A percentile compares a stretch with the other conserved stretches of the same genome.
Evolutionary conservation across 2,329 filamentous ascomycete species (phyloP).

Genomic region (Xylaria sp.): DNA sequence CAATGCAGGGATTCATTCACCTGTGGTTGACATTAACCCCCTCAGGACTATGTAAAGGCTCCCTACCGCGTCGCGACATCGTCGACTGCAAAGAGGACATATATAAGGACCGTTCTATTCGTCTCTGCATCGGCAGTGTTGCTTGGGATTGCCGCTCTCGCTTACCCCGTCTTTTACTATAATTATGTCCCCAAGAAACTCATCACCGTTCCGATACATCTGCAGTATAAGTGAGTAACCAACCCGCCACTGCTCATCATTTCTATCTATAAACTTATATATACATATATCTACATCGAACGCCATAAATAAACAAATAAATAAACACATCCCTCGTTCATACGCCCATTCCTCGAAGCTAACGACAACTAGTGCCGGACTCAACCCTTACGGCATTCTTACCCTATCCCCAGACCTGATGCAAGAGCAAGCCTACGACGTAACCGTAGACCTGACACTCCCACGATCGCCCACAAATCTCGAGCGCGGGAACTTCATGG

Average conservation of each 20-base stretch:
- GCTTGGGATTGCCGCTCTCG: slow-evolving; percentile 59
- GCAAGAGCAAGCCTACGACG: slow-evolving; percentile 83
- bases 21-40: slow-evolving; percentile 3
- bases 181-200: slow-evolving; percentile 67
- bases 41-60: slow-evolving; percentile 45
- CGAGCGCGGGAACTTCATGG: slow-evolving; percentile 91
- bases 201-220: slow-evolving; percentile 61
- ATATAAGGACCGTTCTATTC: slow-evolving; percentile 60
- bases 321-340: neutral
- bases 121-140: slow-evolving; percentile 56
- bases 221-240: slow-evolving; percentile 66
- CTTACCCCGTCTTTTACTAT: slow-evolving; percentile 65
- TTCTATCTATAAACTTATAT: neutral
- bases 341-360: neutral
- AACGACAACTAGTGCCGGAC: slow-evolving; percentile 53
- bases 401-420: slow-evolving; percentile 66
- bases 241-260: neutral
- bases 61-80: slow-evolving; percentile 58
- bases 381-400: slow-evolving; percentile 64
- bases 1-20: neutral
- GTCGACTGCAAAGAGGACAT: slow-evolving; percentile 60
- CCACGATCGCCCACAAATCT: slow-evolving; percentile 82
- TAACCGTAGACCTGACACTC: slow-evolving; percentile 77
- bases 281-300: neutral
- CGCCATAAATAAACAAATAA: neutral